phyloP scores from a whole-genome alignment of 306 rosid species.

The Chamaecrista fasciculata region DNA sequence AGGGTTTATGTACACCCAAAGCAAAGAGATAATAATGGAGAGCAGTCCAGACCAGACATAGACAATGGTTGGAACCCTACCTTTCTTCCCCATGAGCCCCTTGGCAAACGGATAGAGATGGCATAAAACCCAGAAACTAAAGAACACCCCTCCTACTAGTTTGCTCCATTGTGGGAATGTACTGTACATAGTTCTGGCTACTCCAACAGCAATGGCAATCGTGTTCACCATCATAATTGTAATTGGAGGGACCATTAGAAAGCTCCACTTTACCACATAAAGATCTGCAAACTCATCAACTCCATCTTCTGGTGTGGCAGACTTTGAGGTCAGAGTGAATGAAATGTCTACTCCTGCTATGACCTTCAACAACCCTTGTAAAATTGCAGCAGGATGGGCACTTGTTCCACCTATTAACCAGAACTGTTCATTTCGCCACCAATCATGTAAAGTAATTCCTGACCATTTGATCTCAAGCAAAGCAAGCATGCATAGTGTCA shows the following conservation, averaged over 20 bases:
- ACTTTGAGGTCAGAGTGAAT: slow-evolving; percentile 77
- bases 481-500: slow-evolving; percentile 74
- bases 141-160: slow-evolving; percentile 80
- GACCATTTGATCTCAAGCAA: slow-evolving; percentile 82
- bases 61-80: slow-evolving; percentile 74
- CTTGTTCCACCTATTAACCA: slow-evolving; percentile 92
- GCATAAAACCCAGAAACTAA: slow-evolving; percentile 83
- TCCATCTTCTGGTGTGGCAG: slow-evolving; percentile 70
- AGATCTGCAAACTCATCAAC: slow-evolving; percentile 83
- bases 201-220: slow-evolving; percentile 78
- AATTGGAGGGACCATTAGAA: slow-evolving; percentile 81
- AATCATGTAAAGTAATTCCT: slow-evolving; percentile 76
- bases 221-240: slow-evolving; percentile 81
- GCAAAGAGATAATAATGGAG: slow-evolving; percentile 71
- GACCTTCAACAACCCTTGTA: slow-evolving; percentile 79
- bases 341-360: slow-evolving; percentile 86
- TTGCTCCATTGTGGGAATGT: slow-evolving; percentile 85
- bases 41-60: slow-evolving; percentile 87
- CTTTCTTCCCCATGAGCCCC: slow-evolving; percentile 80
- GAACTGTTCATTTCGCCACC: slow-evolving; percentile 93
- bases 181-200: slow-evolving; percentile 70
- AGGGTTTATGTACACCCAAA: slow-evolving; percentile 83
- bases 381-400: slow-evolving; percentile 82
- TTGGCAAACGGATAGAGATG: slow-evolving; percentile 84
- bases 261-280: slow-evolving; percentile 80